Evolutionary conservation across 495 filamentous ascomycete genomes (phyloP), one percentile per base, ranked within the genome.

Genomic region (Pseudomonodictys pantanalensis): DNA sequence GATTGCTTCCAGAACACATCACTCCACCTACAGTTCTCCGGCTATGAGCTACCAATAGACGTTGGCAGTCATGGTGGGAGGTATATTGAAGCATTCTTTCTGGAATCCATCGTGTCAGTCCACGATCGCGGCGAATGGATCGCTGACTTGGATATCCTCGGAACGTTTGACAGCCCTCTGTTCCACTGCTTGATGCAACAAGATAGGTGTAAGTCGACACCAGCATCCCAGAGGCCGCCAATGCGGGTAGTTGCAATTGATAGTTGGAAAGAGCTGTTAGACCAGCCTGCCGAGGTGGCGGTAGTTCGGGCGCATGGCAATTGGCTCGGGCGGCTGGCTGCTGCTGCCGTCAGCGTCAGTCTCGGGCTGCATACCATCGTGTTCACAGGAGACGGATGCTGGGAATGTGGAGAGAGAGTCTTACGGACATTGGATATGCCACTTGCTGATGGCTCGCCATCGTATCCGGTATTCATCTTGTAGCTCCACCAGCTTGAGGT

Each of bases 11-110:
- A 49, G 15, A 38, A 56, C 3, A 73, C 69, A 22, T 74, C 77
- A 0, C 48, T 78, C 4, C 76, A 77, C 56, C 52, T 77, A 0
- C 72, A 69, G 9, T 73, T 77, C 56, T 77, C 76, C 0, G 60
- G 53, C 1, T 72, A 58, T 24, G 55, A 64, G 23, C 24, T 71
- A 12, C 67, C 73, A 1, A 5, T 75, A 1, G 53, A 69, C 25
- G 35, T 44, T 15, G 46, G 48, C 0, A 39, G 35, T 18, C 57
- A 60, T 6, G 71, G 70, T 4, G 49, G 28, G 1, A 60, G 58
- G 26, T 67, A 71, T 44, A 33, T 59, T 4, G 69, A 71, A 23
- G 49, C 62, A 0, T 68, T 48, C 26, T 53, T 71, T 12, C 53
- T 75, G 0, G 73, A 77, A 39, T 52, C 66, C 0, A 29, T 73